Evolutionary conservation across 2,329 filamentous ascomycete genomes (phyloP).

Genomic region (Lasiodiplodia sp.): DNA sequence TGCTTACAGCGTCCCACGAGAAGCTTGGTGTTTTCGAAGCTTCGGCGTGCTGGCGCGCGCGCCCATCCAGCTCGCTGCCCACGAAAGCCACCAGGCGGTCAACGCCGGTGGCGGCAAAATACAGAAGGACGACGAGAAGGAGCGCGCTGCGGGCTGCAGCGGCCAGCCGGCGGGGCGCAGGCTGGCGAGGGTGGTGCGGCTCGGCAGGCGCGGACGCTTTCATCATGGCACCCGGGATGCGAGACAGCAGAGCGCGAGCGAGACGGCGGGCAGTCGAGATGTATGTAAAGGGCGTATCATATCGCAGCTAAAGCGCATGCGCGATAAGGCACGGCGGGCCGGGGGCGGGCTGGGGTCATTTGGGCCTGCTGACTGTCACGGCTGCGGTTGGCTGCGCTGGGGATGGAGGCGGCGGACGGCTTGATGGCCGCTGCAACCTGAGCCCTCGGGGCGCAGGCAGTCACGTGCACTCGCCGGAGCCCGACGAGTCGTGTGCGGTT

Average conservation of each 20-base stretch:
- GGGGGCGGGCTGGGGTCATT: neutral
- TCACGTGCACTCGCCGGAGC: slow-evolving; percentile 14
- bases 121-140: neutral
- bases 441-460: neutral
- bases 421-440: neutral
- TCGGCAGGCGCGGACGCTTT: slow-evolving; percentile 21
- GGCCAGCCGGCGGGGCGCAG: neutral
- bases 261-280: slow-evolving; percentile 15
- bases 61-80: slow-evolving; percentile 13
- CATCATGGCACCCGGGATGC: slow-evolving; percentile 20
- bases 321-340: slow-evolving; percentile 3
- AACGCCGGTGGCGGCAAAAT: slow-evolving; percentile 4
- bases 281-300: slow-evolving; percentile 20
- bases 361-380: slow-evolving; percentile 14
- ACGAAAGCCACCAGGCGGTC: slow-evolving; percentile 9
- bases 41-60: slow-evolving; percentile 10
- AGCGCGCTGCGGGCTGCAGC: slow-evolving; percentile 6
- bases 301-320: slow-evolving; percentile 2
- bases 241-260: slow-evolving; percentile 4
- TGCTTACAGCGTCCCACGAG: slow-evolving; percentile 29
- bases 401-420: neutral
- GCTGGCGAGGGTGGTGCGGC: neutral
- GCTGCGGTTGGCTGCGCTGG: slow-evolving; percentile 15
- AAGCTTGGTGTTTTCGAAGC: slow-evolving; percentile 9
- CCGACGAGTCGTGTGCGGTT: slow-evolving; percentile 18